These are phyloP conservation scores for Theileria equi DNA, from an alignment of 169 alveolate genomes.

Conservation along the genomic window DNA sequence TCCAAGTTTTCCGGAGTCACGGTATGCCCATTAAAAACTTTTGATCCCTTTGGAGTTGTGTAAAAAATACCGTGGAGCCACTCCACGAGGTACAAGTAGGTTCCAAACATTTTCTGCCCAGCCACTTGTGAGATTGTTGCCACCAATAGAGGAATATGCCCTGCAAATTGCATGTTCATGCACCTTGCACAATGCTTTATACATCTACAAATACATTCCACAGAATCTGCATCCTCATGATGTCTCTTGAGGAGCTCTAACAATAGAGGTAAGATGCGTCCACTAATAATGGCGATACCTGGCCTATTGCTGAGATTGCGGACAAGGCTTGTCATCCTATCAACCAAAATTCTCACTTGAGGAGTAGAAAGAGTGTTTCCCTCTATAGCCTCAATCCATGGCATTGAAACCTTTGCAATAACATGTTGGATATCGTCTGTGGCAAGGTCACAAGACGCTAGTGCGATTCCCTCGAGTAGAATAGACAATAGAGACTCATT, in stretches of 20 bases:
- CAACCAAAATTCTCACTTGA: conserved; percentile 1
- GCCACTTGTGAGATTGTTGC: conserved; percentile 15
- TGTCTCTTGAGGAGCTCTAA: conserved; percentile 16
- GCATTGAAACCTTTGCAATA: conserved; percentile 18
- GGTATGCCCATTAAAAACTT: not conserved
- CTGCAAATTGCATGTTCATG: conserved; percentile 11
- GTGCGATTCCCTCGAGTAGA: conserved; percentile 36
- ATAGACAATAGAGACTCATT: not conserved
- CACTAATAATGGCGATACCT: not conserved
- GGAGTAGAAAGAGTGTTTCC: conserved; percentile 1
- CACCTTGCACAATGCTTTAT: conserved; percentile 46
- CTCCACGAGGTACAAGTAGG: conserved; percentile 50
- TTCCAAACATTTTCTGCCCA: conserved; percentile 27
- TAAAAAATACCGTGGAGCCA: conserved; percentile 27
- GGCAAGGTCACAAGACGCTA: conserved; percentile 27
- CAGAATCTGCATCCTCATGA: conserved; percentile 4
- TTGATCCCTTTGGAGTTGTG: not conserved
- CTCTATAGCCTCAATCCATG: conserved; percentile 20
- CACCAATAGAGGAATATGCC: conserved; percentile 1
- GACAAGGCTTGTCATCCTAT: conserved; percentile 9
- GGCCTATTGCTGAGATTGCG: conserved; percentile 16
- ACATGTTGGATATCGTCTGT: not conserved
- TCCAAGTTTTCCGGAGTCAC: conserved; percentile 4
- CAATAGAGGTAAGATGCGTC: conserved; percentile 25
- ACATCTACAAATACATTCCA: conserved; percentile 50